These are phyloP conservation scores for Arthroderma sp. DNA, from an alignment of 2,329 filamentous ascomycete species.

Conservation along the genomic window DNA sequence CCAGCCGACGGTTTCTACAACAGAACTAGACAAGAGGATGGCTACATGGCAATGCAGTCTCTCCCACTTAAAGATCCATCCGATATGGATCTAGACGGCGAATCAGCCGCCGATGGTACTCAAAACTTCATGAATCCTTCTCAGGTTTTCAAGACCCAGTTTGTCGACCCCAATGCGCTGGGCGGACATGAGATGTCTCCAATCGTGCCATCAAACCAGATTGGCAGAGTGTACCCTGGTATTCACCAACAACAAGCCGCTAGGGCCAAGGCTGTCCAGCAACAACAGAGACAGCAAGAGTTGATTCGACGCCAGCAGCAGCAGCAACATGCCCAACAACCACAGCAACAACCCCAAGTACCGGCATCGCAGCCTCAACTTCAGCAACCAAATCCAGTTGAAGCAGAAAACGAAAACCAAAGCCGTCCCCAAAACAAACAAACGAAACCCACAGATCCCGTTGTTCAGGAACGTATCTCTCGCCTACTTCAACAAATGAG, in stretches of 20 bases:
- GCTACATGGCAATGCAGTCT: neutral
- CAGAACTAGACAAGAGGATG: neutral
- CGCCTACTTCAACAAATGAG: conserved; percentile 88
- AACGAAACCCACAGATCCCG: conserved; percentile 44
- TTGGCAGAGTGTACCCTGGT: conserved; percentile 75
- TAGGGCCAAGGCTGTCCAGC: conserved; percentile 58
- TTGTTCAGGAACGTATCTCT: conserved; percentile 84
- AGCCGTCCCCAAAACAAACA: conserved; percentile 19
- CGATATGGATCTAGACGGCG: conserved; percentile 59
- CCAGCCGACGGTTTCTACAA: conserved; percentile 1
- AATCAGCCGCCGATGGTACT: conserved; percentile 46
- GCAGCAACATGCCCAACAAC: conserved; percentile 33
- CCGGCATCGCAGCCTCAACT: neutral
- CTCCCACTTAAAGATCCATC: conserved; percentile 43
- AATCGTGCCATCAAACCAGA: conserved; percentile 38
- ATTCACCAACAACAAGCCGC: conserved; percentile 86
- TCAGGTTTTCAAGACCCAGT: conserved; percentile 34
- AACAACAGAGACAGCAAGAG: conserved; percentile 48
- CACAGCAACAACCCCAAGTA: conserved; percentile 3
- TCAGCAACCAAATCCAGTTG: conserved; percentile 16
- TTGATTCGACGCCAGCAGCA: conserved; percentile 43
- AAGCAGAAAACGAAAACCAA: conserved; percentile 15
- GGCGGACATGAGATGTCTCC: conserved; percentile 47
- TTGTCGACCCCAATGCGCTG: conserved; percentile 62
- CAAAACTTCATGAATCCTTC: conserved; percentile 25